Conservation (phyloP, 768 basidiomycete species). For the Podaxis sp. region DNA sequence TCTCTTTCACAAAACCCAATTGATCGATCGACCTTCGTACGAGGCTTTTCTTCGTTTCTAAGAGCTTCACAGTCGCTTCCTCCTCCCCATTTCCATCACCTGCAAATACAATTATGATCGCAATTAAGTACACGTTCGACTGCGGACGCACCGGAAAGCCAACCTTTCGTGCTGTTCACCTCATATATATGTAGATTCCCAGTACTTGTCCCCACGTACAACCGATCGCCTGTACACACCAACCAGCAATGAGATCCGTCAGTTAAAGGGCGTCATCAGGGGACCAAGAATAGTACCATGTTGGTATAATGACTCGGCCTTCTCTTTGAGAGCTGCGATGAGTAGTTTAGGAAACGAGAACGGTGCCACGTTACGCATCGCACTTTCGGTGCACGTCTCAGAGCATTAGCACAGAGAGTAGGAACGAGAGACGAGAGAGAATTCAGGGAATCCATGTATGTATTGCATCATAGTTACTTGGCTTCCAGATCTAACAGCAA, state of each 20-base stretch:
- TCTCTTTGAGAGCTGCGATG: conserved; percentile 43
- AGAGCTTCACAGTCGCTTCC: conserved; percentile 27
- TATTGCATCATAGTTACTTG: background rate
- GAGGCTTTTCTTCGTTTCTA: conserved; percentile 65
- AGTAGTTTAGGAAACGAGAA: conserved; percentile 30
- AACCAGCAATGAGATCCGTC: background rate
- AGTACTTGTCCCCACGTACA: conserved; percentile 32
- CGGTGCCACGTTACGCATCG: conserved; percentile 27
- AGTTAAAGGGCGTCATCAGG: conserved; percentile 3
- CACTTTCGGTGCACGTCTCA: background rate
- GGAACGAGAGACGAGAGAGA: background rate
- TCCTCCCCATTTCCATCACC: conserved; percentile 22
- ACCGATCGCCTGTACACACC: conserved; percentile 34
- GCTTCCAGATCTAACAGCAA: background rate
- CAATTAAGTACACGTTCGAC: background rate
- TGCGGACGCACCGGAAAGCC: background rate
- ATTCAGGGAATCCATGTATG: no score
- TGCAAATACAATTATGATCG: conserved; percentile 13
- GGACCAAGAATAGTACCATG: conserved; percentile 32
- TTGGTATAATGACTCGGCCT: conserved; percentile 39
- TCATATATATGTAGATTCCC: conserved; percentile 33
- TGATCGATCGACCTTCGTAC: conserved; percentile 79
- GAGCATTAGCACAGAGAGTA: background rate
- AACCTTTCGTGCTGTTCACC: conserved; percentile 16
- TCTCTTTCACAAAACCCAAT: conserved; percentile 77